Evolutionary conservation across 768 basidiomycete species (phyloP).

Genomic region (Rhizopogon sp.): DNA sequence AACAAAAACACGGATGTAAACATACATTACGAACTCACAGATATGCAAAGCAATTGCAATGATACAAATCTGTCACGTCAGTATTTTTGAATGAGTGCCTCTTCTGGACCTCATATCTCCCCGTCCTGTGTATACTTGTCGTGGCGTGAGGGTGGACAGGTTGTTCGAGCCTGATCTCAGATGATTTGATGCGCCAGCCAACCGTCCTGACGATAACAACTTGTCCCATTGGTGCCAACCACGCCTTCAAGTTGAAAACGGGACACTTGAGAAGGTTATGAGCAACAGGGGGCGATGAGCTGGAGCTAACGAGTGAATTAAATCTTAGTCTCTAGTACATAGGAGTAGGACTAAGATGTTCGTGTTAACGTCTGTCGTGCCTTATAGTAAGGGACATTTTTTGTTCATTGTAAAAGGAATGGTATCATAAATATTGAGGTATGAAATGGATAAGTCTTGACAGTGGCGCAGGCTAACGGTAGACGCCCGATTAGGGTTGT

Average conservation of each 20-base stretch:
- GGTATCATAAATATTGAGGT: no score
- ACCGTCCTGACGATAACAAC: neutral
- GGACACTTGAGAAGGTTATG: neutral
- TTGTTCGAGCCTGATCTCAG: conserved; percentile 26
- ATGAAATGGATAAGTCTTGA: no score
- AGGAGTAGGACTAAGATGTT: no score
- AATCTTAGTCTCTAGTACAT: no score
- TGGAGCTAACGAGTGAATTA: no score
- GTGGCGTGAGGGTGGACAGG: conserved; percentile 35
- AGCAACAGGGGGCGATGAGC: no score
- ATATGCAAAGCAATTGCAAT: neutral
- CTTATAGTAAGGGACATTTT: no score
- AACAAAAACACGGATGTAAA: neutral
- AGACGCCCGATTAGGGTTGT: no score
- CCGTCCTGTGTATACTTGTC: conserved; percentile 26
- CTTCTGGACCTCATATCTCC: conserved; percentile 9
- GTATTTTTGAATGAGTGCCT: neutral
- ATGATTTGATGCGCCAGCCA: conserved; percentile 22
- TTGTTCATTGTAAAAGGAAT: no score
- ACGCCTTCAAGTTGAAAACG: conserved; percentile 11
- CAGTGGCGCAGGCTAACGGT: no score
- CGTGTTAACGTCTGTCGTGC: no score
- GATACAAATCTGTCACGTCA: neutral
- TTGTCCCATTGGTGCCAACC: conserved; percentile 51
- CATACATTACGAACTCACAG: neutral